Evolutionary conservation across 371 early-diverging fungal genomes (phyloP), one percentile per base, ranked within the genome.

Genomic region (Mortierella sp.): DNA sequence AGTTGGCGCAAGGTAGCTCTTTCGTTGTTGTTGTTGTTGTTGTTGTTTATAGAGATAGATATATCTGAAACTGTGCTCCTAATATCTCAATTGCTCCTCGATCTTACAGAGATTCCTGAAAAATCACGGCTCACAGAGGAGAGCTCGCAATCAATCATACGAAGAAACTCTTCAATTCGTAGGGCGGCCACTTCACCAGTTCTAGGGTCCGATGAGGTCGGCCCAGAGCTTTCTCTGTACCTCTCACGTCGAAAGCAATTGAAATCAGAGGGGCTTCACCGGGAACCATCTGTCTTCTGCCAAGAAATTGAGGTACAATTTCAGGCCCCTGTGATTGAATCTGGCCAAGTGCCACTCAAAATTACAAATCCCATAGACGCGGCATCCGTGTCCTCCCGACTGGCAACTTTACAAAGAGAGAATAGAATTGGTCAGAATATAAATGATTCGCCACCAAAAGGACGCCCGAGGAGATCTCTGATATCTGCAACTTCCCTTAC

Each of bases 281-380:
- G 80, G 0, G 82, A 81, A 22, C 82, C 82, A 4, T 81, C 82
- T 15, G 47, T 81, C 13, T 63, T 76, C 53, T 81, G 66, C 13
- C 72, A 81, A 38, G 76, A 76, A 13, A 69, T 81, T n/a, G 82
- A 81, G 33, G 61, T 81, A 13, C 76, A 72, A 19, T 81, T 76
- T 28, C 81, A 64, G 6, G 76, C 66, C 0, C 81, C 81, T n/a
- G 4, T 63, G 16, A 28, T 69, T 19, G 58, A 69, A 32, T 45
- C 32, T 15, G 24, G 24, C 9, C 24, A 55, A 2, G 21, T 53
- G 21, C 40, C 60, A 1, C 11, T 47, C 36, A 52, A 55, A 9
- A 9, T 65, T 11, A 13, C 57, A 3, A 36, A 36, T 36, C 7
- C 36, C 6, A 6, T 36, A 6, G 6, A 36, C 36, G 16, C 50